These are phyloP conservation scores for Aspergillus ochraceoroseus DNA, from an alignment of 2,329 filamentous ascomycete species.

Conservation along the genomic window DNA sequence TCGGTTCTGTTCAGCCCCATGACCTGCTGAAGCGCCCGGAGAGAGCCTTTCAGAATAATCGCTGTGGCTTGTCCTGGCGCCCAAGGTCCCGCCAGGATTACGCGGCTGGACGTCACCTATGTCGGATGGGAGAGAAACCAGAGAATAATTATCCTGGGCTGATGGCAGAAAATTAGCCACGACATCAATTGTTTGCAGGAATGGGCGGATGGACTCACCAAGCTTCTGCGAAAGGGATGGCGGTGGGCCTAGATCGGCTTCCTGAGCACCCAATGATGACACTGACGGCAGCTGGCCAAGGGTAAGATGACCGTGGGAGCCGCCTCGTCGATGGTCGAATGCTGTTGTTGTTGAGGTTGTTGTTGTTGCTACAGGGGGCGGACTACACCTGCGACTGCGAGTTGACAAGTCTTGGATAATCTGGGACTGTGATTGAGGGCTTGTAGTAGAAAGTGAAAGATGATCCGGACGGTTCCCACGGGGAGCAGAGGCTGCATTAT, in stretches of 20 bases:
- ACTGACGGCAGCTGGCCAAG: slow-evolving; percentile 20
- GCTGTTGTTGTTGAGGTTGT: neutral
- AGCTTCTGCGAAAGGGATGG: slow-evolving; percentile 14
- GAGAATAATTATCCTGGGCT: slow-evolving; percentile 15
- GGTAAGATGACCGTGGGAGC: slow-evolving; percentile 3
- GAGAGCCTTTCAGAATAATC: slow-evolving; percentile 2
- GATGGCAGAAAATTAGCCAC: slow-evolving; percentile 6
- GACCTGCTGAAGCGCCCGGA: slow-evolving; percentile 2
- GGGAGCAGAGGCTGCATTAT: neutral
- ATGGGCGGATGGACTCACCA: slow-evolving; percentile 13
- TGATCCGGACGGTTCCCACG: slow-evolving; percentile 1
- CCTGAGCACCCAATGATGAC: slow-evolving; percentile 27
- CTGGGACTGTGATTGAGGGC: neutral
- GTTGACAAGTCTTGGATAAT: neutral
- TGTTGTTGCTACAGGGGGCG: slow-evolving; percentile 1
- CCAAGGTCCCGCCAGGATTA: slow-evolving; percentile 12
- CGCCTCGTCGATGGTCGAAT: slow-evolving; percentile 3
- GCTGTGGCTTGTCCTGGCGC: slow-evolving; percentile 3
- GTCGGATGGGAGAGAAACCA: slow-evolving; percentile 15
- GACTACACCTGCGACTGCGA: neutral
- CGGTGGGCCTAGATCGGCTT: slow-evolving; percentile 15
- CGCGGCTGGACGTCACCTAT: slow-evolving; percentile 10
- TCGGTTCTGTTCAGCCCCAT: slow-evolving; percentile 12
- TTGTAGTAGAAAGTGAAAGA: too few species aligned
- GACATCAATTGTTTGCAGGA: neutral